Base-by-base conservation (phyloP, 2,329 filamentous ascomycete genomes). In the Fusarium irregulare region DNA sequence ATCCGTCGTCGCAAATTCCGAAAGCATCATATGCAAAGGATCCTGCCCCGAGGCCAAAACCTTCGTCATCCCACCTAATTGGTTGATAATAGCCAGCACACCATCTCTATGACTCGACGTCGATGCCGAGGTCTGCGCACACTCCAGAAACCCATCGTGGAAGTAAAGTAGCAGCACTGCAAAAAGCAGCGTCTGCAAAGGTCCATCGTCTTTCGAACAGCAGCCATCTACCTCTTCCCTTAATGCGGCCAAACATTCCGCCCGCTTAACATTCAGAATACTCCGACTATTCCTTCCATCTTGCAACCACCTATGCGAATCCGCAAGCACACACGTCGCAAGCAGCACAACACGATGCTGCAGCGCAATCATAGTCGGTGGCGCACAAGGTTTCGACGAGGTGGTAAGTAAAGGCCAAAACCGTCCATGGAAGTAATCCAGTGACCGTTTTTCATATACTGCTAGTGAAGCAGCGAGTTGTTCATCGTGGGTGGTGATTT, bases 121-220 rank as follows among this genome's bases (percentile, higher is more conserved):
- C 0, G 80, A 80, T 2, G 77, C 74, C 1, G 73, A 76, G 8
- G 77, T 71, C 11, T 76, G 71, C 1, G 67, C 72, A 25, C 72
- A 72, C n/a, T 81, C 79, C 5, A 82, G 74, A 40, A 80, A 80
- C 2, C 80, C 80, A 27, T 81, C 80, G 21, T 81, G 74, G 10
- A 84, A 81, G 61, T 82, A 83, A 1, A 84, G 77, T 2, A 84
- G 68, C 2, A 84, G 74, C 25, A 83, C 82, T 4, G 81, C 81
- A 25, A 83, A 79, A 1, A 84, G 47, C 0, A 79, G 54, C 0
- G 67, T 75, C 7, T 73, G 76, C 3, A 83, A 63, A 4, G 79
- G 77, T 0, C 76, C 76, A 12, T 78, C 76, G 2, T 76, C 68
- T 14, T 73, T 75, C 11, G 76, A 67, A 20, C 78, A 80, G 25